Conservation (phyloP, 495 filamentous ascomycete species). For the Podospora pseudocomata region DNA sequence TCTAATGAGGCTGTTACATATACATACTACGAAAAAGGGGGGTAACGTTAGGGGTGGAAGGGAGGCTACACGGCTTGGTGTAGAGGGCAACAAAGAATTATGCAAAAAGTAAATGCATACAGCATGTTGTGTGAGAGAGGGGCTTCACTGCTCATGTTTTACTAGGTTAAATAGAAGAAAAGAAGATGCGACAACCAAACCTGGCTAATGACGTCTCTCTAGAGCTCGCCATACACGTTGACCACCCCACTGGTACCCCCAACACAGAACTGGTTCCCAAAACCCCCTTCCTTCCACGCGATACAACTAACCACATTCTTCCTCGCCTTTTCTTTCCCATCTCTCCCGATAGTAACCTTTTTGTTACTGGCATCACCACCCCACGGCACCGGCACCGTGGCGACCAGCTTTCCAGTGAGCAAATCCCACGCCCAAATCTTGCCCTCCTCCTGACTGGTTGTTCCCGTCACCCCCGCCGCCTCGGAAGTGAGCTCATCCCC, state of each 20-base stretch:
- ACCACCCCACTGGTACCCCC: constrained; percentile 53
- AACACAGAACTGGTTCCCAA: constrained; percentile 55
- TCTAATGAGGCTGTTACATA: constrained; percentile 16
- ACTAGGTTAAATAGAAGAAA: neutral
- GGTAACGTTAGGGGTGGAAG: neutral
- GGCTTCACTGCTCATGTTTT: neutral
- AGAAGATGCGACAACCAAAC: neutral
- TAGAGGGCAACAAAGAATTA: neutral
- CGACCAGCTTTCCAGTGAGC: constrained; percentile 65
- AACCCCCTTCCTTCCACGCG: constrained; percentile 68
- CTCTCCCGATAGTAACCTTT: constrained; percentile 47
- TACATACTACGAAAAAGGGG: neutral
- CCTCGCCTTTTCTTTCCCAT: constrained; percentile 50
- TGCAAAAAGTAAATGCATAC: neutral
- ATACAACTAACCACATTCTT: constrained; percentile 57
- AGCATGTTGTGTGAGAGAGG: neutral
- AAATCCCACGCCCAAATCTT: constrained; percentile 87
- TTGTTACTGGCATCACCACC: constrained; percentile 50
- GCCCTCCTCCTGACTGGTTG: constrained; percentile 38
- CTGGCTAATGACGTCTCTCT: constrained; percentile 1
- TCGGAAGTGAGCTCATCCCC: constrained; percentile 65
- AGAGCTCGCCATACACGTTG: constrained; percentile 50
- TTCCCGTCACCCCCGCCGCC: constrained; percentile 24
- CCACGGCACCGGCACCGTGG: constrained; percentile 57
- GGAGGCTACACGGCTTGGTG: neutral